A percentile compares a stretch with the other conserved stretches of the same genome.
Evolutionary conservation across 768 basidiomycete genomes (phyloP).

Genomic region (Termitomyces sp.): DNA sequence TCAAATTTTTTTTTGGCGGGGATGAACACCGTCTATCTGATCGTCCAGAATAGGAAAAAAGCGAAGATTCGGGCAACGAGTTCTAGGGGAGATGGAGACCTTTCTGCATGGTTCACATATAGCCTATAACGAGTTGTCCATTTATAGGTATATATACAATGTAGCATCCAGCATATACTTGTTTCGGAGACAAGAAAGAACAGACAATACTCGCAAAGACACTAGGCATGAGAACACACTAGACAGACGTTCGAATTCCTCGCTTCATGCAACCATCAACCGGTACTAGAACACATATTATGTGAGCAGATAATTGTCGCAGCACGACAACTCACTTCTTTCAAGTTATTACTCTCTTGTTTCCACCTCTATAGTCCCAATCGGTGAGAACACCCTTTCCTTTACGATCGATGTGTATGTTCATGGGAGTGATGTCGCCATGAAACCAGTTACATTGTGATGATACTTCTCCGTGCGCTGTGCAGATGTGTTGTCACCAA

Average conservation of each 20-base stretch:
- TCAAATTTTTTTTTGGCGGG: conserved; percentile 31
- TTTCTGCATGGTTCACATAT: conserved; percentile 50
- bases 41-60: conserved; percentile 40
- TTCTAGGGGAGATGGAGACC: conserved; percentile 34
- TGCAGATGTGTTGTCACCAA: neutral
- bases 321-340: no score
- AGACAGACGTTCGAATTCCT: no score
- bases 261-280: no score
- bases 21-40: conserved; percentile 35
- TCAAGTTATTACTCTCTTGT: neutral
- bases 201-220: no score
- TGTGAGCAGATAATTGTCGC: no score
- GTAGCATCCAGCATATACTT: no score
- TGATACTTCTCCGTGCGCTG: neutral
- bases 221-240: no score
- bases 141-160: no score
- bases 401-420: neutral
- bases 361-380: neutral
- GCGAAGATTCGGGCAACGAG: conserved; percentile 24
- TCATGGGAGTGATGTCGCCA: neutral
- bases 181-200: no score
- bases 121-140: conserved; percentile 28
- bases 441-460: neutral
- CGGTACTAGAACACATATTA: no score
- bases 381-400: conserved; percentile 2